These are phyloP conservation scores for Taphrina sp. DNA, from an alignment of 1,139 yeast species.

Conservation along the genomic window DNA sequence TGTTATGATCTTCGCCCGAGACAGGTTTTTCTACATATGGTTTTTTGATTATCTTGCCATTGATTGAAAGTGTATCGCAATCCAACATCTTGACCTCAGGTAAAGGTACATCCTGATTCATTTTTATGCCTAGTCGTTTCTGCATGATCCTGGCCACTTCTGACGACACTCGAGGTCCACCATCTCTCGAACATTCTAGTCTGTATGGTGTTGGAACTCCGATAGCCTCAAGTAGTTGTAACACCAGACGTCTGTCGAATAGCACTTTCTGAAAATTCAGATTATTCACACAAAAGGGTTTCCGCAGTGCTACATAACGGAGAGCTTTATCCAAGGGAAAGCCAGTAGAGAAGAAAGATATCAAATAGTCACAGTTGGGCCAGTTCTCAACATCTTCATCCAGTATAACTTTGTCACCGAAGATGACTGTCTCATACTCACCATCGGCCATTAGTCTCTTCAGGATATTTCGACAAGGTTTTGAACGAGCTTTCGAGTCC, in stretches of 20 bases:
- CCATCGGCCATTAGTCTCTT: constrained; percentile 69
- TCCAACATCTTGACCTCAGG: constrained; percentile 61
- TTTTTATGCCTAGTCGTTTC: constrained; percentile 57
- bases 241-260: constrained; percentile 93
- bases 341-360: constrained; percentile 91
- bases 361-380: constrained; percentile 97
- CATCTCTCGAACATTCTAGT: constrained; percentile 87
- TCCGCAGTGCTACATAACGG: constrained; percentile 79
- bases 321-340: constrained; percentile 96
- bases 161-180: constrained; percentile 80
- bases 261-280: constrained; percentile 84
- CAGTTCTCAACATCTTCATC: constrained; percentile 91
- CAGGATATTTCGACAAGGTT: constrained; percentile 89
- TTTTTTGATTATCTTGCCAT: constrained; percentile 68
- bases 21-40: constrained; percentile 99
- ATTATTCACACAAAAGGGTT: constrained; percentile 88
- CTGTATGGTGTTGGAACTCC: constrained; percentile 86
- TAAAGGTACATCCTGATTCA: constrained; percentile 49
- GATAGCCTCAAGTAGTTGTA: constrained; percentile 75
- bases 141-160: constrained; percentile 51
- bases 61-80: constrained; percentile 75
- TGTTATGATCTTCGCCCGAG: constrained; percentile 98
- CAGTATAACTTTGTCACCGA: constrained; percentile 94
- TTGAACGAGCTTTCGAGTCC: constrained; percentile 94
- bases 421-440: constrained; percentile 90